Evolutionary conservation across 2,329 filamentous ascomycete species (phyloP).

Genomic region (Pseudohalonectria lignicola): DNA sequence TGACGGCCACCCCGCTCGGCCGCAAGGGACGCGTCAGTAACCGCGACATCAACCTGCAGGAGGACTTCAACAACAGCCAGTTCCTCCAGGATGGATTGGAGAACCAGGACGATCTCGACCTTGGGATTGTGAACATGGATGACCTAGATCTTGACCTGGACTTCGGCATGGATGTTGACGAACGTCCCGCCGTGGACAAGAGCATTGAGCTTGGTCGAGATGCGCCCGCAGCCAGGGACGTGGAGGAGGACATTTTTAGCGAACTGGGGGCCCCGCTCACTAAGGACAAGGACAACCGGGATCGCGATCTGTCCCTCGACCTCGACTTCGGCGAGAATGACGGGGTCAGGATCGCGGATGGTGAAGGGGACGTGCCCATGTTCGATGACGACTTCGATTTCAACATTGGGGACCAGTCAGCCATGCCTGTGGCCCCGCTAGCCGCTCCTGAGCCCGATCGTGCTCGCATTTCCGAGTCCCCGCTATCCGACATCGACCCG

Average conservation of each 20-base stretch:
- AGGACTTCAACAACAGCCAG: conserved; percentile 66
- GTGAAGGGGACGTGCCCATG: conserved; percentile 54
- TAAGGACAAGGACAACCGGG: conserved; percentile 44
- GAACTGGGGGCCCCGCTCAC: conserved; percentile 47
- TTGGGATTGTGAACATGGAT: conserved; percentile 43
- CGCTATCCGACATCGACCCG: conserved; percentile 59
- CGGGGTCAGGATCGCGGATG: conserved; percentile 46
- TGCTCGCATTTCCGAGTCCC: conserved; percentile 56
- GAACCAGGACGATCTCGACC: conserved; percentile 41
- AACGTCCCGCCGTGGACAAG: conserved; percentile 41
- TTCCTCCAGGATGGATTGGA: conserved; percentile 63
- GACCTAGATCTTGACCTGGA: conserved; percentile 66
- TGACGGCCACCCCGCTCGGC: conserved; percentile 39
- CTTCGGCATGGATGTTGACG: conserved; percentile 63
- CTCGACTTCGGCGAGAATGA: conserved; percentile 41
- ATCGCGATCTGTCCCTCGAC: conserved; percentile 43
- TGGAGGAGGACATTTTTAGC: conserved; percentile 60
- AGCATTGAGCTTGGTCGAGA: conserved; percentile 89
- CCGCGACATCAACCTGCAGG: conserved; percentile 57
- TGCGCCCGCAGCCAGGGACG: conserved; percentile 54
- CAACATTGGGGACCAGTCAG: conserved; percentile 48
- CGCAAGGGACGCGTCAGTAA: conserved; percentile 48
- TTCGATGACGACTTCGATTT: conserved; percentile 54
- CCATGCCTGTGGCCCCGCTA: conserved; percentile 33
- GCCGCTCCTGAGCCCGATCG: conserved; percentile 30